Percentiles rank a stretch among this genome's conserved stretches.
These are phyloP conservation scores for Metarhizium humberi DNA, from an alignment of 2,329 filamentous ascomycete genomes.

Conservation along the genomic window DNA sequence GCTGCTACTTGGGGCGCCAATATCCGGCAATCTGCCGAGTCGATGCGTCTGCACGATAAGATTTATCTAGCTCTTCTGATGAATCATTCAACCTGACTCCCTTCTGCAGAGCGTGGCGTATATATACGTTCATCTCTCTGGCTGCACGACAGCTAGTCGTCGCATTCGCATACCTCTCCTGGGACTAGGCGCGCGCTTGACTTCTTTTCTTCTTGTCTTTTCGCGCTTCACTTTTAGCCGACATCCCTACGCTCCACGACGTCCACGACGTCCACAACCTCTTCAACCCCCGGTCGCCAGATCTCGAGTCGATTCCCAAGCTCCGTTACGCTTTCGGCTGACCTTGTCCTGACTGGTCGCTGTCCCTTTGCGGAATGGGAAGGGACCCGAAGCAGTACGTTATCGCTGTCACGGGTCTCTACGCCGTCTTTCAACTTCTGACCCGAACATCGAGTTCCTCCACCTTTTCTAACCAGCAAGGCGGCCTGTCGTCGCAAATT, in stretches of 20 bases:
- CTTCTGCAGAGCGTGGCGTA: too few species aligned
- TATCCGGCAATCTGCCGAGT: slow-evolving; percentile 6
- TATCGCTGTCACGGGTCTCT: slow-evolving; percentile 22
- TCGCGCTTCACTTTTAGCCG: background rate
- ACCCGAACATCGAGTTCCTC: slow-evolving; percentile 24
- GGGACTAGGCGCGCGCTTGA: too few species aligned
- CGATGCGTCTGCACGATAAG: background rate
- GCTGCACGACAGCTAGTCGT: too few species aligned
- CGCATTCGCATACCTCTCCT: too few species aligned
- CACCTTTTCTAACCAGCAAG: slow-evolving; percentile 16
- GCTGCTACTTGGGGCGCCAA: background rate
- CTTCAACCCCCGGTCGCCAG: background rate
- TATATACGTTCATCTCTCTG: too few species aligned
- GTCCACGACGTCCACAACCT: background rate
- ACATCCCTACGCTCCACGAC: too few species aligned
- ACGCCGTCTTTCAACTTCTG: slow-evolving; percentile 27
- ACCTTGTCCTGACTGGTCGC: background rate
- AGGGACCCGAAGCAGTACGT: slow-evolving; percentile 29
- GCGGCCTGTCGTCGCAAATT: slow-evolving; percentile 16
- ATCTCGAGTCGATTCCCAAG: background rate
- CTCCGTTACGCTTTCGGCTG: background rate
- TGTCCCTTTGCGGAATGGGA: slow-evolving; percentile 18
- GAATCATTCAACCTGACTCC: too few species aligned
- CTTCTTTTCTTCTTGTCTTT: background rate
- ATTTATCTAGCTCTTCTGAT: background rate